A percentile compares a stretch with the other conserved stretches of the same genome.
Evolutionary conservation across 1,284 basidiomycete species (phyloP).

Genomic region (Meira nashicola): DNA sequence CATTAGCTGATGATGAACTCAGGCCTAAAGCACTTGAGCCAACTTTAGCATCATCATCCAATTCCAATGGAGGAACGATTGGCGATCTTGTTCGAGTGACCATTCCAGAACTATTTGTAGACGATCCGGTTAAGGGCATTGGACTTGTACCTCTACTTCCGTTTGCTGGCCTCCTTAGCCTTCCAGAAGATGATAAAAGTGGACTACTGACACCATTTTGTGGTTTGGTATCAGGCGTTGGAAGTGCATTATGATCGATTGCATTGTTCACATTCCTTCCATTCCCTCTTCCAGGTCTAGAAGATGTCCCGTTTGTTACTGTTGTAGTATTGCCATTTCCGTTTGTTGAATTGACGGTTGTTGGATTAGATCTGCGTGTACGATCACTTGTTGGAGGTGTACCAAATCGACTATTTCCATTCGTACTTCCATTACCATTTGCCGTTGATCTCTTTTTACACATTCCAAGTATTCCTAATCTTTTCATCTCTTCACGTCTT

Average conservation of each 20-base stretch:
- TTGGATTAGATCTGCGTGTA: background rate
- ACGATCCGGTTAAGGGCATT: constrained; percentile 4
- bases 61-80: background rate
- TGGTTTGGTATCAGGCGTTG: background rate
- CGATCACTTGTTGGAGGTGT: constrained; percentile 1
- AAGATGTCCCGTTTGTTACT: background rate
- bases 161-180: constrained; percentile 7
- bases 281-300: background rate
- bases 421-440: constrained; percentile 4
- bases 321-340: background rate
- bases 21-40: too few relatives aligned
- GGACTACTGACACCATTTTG: background rate
- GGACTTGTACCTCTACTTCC: constrained; percentile 9
- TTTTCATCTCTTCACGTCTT: constrained; percentile 39
- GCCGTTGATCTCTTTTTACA: constrained; percentile 30
- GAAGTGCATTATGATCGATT: constrained; percentile 9
- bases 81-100: background rate
- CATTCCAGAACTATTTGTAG: background rate
- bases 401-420: background rate
- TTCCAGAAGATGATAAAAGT: constrained; percentile 5
- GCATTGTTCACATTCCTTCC: constrained; percentile 1
- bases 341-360: background rate
- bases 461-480: constrained; percentile 33
- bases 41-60: background rate
- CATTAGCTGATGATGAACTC: too few relatives aligned